Evolutionary conservation across 495 filamentous ascomycete genomes (phyloP).

Genomic region (Ascodesmis nigricans): DNA sequence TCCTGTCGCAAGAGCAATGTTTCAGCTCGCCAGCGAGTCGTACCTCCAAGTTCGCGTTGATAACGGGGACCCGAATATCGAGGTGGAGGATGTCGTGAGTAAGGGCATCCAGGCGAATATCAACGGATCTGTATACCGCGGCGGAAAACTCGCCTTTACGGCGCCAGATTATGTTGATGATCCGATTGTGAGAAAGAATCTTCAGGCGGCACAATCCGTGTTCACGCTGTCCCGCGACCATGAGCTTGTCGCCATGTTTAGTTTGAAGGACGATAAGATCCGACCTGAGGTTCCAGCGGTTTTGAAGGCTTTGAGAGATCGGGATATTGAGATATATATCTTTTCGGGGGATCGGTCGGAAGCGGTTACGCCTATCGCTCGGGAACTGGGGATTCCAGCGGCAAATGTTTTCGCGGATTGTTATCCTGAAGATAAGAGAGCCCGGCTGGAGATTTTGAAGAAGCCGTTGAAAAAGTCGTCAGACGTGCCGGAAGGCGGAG

Average conservation of each 20-base stretch:
- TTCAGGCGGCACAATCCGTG: constrained; percentile 31
- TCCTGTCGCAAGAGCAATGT: constrained; percentile 44
- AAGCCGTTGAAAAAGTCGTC: constrained; percentile 6
- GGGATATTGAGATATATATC: constrained; percentile 37
- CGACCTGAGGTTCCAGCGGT: constrained; percentile 33
- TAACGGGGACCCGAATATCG: constrained; percentile 3
- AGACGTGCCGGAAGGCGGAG: no score
- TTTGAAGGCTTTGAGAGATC: constrained; percentile 30
- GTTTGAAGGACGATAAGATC: constrained; percentile 33
- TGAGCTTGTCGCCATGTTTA: constrained; percentile 32
- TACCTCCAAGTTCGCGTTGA: constrained; percentile 10
- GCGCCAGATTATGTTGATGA: constrained; percentile 18
- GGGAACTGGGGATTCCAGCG: constrained; percentile 30
- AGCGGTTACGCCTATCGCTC: constrained; percentile 34
- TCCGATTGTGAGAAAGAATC: constrained; percentile 25
- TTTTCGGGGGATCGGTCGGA: constrained; percentile 48
- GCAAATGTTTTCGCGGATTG: constrained; percentile 29
- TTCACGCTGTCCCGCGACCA: constrained; percentile 40
- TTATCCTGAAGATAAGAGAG: constrained; percentile 39
- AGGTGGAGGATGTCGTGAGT: constrained; percentile 28
- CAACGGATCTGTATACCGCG: constrained; percentile 26
- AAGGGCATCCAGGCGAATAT: constrained; percentile 27
- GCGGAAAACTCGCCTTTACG: constrained; percentile 42
- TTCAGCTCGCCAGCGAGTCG: constrained; percentile 27
- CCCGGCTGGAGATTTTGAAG: constrained; percentile 30